Evolutionary conservation across 2,329 filamentous ascomycete genomes (phyloP), one percentile per base, ranked within the genome.

Genomic region (Colletotrichum sp.): DNA sequence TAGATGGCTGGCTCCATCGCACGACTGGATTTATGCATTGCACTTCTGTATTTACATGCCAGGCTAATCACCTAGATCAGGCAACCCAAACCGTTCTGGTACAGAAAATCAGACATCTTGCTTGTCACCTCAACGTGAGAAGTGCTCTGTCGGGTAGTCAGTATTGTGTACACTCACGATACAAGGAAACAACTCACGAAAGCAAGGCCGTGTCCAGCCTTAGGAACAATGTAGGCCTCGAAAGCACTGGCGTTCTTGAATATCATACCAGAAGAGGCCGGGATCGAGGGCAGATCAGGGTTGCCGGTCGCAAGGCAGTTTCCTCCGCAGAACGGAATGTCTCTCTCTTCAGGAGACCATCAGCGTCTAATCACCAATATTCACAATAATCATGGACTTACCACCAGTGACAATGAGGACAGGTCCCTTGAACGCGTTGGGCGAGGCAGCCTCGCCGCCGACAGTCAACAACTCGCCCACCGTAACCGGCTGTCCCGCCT

Each of bases 321-420:
- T 30, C 91, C 90, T 5, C 91, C 92, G 75, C 92, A 94, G 81
- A 91, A 93, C 8, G 89, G 88, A 13, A 89, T 73, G 65, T 92
- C 89, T 15, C 82, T 81, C 24, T 87, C 87, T 88, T 16, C 18
- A 5, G 52, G 10, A 38, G 13, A 5, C 8, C 30, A 13, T n/a
- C 5, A 30, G 28, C 28, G 28, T 30, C 28, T 3, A 30, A 30
- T 30, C 43, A n/a, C 1, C 18, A 48, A 15, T 8, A 58, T 61
- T 6, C 16, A 21, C 28, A 8, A 10, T 5, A n/a, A 1, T 21
- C 28, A 3, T 18, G 10, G 15, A 76, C 84, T 81, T 76, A 87
- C 87, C 82, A 73, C 92, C 91, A 36, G 91, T 93, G 73, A 93
- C 86, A 66, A 93, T 85, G 61, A 92, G 82, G 0, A 91, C 90